Conservation (phyloP, 805 yeast genomes). For the Wickerhamomyces bisporus region DNA sequence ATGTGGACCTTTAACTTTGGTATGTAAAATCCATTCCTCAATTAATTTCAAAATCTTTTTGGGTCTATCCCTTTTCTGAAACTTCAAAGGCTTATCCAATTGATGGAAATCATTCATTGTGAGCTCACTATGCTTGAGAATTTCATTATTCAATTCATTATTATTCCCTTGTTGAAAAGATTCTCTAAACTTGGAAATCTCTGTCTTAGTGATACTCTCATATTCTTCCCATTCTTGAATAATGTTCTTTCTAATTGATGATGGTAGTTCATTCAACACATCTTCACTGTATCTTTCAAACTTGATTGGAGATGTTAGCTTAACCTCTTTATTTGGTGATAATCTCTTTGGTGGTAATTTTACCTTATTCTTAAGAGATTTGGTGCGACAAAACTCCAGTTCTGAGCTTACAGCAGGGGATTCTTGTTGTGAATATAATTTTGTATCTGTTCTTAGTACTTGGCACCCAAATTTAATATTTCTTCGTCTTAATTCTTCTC, state of each 20-base stretch:
- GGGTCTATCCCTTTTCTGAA: conserved; percentile 30
- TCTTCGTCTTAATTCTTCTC: conserved; percentile 44
- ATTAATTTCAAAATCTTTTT: conserved; percentile 30
- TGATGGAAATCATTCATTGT: conserved; percentile 13
- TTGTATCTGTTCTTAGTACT: conserved; percentile 17
- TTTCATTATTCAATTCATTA: background rate
- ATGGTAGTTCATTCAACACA: conserved; percentile 22
- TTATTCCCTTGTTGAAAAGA: background rate
- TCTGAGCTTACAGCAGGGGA: conserved; percentile 10
- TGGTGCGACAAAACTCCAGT: conserved; percentile 15
- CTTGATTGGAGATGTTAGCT: conserved; percentile 1
- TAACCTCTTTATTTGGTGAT: conserved; percentile 10
- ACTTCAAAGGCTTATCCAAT: conserved; percentile 12
- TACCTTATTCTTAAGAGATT: conserved; percentile 4
- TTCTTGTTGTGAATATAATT: conserved; percentile 19
- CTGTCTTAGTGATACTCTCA: conserved; percentile 9
- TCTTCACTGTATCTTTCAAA: conserved; percentile 15
- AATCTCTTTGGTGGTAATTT: conserved; percentile 10
- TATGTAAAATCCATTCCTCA: conserved; percentile 33
- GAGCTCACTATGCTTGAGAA: background rate
- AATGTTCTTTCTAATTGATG: conserved; percentile 13
- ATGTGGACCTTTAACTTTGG: conserved; percentile 33
- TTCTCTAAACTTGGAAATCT: conserved; percentile 11
- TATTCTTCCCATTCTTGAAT: conserved; percentile 17
- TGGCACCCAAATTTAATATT: conserved; percentile 19